phyloP scores from a whole-genome alignment of 495 filamentous ascomycete species.

The Lophium mytilinum region DNA sequence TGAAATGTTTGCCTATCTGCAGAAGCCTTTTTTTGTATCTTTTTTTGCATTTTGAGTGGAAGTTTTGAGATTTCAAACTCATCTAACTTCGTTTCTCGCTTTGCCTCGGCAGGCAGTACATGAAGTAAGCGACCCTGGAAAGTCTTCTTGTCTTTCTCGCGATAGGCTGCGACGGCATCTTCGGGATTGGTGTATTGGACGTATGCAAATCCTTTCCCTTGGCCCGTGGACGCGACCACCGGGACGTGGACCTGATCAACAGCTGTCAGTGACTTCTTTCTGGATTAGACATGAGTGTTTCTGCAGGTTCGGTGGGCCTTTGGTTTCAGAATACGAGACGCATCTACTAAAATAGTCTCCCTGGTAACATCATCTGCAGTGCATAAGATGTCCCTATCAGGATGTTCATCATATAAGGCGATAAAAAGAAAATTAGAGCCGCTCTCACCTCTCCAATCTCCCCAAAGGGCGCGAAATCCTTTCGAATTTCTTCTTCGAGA shows the following conservation, averaged over 20 bases:
- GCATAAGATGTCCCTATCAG: conserved; percentile 99
- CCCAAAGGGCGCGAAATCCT: conserved; percentile 62
- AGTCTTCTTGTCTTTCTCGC: conserved; percentile 63
- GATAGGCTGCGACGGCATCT: conserved; percentile 68
- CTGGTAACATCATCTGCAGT: conserved; percentile 56
- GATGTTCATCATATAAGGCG: conserved; percentile 72
- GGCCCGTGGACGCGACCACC: conserved; percentile 52
- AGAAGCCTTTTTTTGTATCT: conserved; percentile 73
- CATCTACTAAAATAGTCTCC: conserved; percentile 75
- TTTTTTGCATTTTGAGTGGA: conserved; percentile 86
- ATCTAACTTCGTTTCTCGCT: conserved; percentile 72
- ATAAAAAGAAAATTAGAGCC: conserved; percentile 16
- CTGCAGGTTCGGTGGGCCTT: background rate
- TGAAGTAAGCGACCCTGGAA: conserved; percentile 92
- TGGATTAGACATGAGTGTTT: background rate
- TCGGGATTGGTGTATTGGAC: conserved; percentile 63
- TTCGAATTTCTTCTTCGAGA: conserved; percentile 61
- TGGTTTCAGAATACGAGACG: conserved; percentile 53
- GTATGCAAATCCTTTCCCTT: conserved; percentile 83
- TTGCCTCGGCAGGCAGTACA: conserved; percentile 71
- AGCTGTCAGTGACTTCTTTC: conserved; percentile 2
- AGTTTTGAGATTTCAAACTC: conserved; percentile 81
- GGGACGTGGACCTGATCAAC: conserved; percentile 67
- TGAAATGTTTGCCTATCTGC: conserved; percentile 73
- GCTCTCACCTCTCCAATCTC: conserved; percentile 75